Percentiles rank a stretch among this genome's conserved stretches.
Conservation (phyloP, 164 flowering plant species). For the Aristolochia contorta region DNA sequence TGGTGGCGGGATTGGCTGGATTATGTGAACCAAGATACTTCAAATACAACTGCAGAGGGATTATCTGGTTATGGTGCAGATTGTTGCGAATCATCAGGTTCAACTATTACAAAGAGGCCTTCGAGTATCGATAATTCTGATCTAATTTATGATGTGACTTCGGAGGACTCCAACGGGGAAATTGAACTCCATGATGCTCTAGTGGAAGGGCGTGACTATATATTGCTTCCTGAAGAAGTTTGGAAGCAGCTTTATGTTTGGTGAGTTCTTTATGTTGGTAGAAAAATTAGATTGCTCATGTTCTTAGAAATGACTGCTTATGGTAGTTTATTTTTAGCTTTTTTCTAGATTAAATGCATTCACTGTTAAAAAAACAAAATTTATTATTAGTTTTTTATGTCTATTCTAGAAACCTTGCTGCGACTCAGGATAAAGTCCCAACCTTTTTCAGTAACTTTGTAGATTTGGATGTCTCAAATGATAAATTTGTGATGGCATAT, state of each 20-base stretch:
- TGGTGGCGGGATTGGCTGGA: slow-evolving; percentile 98
- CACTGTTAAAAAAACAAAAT: too few relatives aligned
- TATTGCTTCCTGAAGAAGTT: slow-evolving; percentile 80
- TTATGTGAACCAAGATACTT: slow-evolving; percentile 73
- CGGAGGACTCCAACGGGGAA: slow-evolving; percentile 38
- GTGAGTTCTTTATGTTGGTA: slow-evolving; percentile 28
- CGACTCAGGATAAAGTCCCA: too few relatives aligned
- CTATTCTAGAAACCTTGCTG: too few relatives aligned
- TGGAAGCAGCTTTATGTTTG: slow-evolving; percentile 76
- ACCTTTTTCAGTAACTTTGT: too few relatives aligned
- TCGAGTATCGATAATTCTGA: slow-evolving; percentile 68
- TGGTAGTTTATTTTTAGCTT: too few relatives aligned
- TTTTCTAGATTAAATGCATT: too few relatives aligned
- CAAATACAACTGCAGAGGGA: slow-evolving; percentile 33
- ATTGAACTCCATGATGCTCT: slow-evolving; percentile 76
- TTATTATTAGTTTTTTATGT: too few relatives aligned
- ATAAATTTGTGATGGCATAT: too few relatives aligned
- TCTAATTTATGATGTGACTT: slow-evolving; percentile 49
- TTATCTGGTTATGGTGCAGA: slow-evolving; percentile 27
- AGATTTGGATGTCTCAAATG: too few relatives aligned
- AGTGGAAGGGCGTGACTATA: slow-evolving; percentile 87
- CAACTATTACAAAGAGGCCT: slow-evolving; percentile 48
- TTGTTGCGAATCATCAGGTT: slow-evolving; percentile 33
- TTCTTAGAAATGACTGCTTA: too few relatives aligned
- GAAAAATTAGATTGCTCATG: too few relatives aligned